Conservation (phyloP, 768 basidiomycete genomes). For the Lactarius evosmus region DNA sequence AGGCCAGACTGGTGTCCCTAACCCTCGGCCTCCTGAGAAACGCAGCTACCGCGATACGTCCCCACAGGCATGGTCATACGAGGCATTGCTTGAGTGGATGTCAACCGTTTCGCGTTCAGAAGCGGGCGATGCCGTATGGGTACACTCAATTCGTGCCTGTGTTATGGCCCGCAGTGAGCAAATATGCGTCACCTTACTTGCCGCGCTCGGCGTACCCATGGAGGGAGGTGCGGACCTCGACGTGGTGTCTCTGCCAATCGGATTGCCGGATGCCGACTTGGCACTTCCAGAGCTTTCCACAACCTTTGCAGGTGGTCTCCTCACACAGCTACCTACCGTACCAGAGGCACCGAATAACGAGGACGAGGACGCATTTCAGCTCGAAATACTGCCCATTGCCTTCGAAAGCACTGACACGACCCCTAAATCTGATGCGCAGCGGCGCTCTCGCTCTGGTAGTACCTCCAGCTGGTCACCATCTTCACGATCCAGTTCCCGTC, state of each 20-base stretch:
- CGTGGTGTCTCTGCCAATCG: constrained; percentile 18
- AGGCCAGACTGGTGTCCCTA: background rate
- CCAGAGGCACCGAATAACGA: constrained; percentile 12
- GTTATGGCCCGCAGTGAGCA: constrained; percentile 29
- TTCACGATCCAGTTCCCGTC: constrained; percentile 22
- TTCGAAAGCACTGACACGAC: constrained; percentile 3
- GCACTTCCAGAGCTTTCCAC: constrained; percentile 20
- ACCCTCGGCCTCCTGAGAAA: background rate
- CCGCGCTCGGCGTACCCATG: constrained; percentile 29
- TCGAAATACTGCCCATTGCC: constrained; percentile 24
- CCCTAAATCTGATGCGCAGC: background rate
- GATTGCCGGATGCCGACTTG: constrained; percentile 11
- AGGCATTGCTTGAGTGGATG: constrained; percentile 29
- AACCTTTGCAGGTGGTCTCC: constrained; percentile 6
- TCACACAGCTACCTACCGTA: constrained; percentile 20
- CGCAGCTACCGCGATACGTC: background rate
- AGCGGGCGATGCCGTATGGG: constrained; percentile 24
- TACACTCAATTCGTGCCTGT: constrained; percentile 24
- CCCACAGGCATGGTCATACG: constrained; percentile 25
- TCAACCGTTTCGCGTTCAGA: constrained; percentile 20
- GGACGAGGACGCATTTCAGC: constrained; percentile 24
- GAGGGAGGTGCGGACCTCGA: constrained; percentile 26
- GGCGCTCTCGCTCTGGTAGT: constrained; percentile 17
- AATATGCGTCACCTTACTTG: constrained; percentile 26
- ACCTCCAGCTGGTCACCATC: constrained; percentile 25